These are phyloP conservation scores for Wickerhamomyces chambardii DNA, from an alignment of 805 yeast species.

Conservation along the genomic window DNA sequence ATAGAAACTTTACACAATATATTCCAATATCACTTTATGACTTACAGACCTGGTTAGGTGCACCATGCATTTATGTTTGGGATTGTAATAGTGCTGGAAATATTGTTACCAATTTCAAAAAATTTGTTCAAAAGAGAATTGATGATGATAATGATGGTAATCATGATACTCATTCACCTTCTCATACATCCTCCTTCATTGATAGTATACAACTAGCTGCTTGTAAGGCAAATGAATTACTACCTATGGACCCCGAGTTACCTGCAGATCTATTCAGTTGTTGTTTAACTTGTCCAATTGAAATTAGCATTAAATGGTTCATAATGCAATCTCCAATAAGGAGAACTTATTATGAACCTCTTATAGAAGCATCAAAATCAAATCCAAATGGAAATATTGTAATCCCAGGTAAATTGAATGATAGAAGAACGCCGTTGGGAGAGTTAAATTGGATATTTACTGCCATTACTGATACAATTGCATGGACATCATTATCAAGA, in stretches of 20 bases:
- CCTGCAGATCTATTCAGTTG: conserved; percentile 97
- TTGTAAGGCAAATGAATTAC: conserved; percentile 73
- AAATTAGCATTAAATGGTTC: conserved; percentile 87
- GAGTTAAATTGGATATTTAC: conserved; percentile 97
- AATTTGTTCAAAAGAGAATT: conserved; percentile 82
- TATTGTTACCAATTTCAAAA: conserved; percentile 80
- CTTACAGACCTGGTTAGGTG: conserved; percentile 94
- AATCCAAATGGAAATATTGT: conserved; percentile 34
- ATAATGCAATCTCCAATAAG: conserved; percentile 72
- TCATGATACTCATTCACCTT: conserved; percentile 30
- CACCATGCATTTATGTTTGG: conserved; percentile 91
- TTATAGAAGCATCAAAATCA: conserved; percentile 25
- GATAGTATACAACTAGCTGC: conserved; percentile 94
- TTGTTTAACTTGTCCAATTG: conserved; percentile 93
- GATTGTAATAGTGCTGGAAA: conserved; percentile 95
- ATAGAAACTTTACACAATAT: conserved; percentile 94
- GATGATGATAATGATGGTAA: conserved; percentile 69
- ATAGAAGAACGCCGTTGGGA: conserved; percentile 90
- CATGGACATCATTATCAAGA: conserved; percentile 89
- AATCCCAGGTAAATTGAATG: conserved; percentile 88
- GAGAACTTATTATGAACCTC: conserved; percentile 28
- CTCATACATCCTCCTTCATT: conserved; percentile 43
- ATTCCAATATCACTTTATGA: conserved; percentile 95
- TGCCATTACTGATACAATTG: conserved; percentile 95
- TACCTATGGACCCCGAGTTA: conserved; percentile 89